Evolutionary conservation across 192 early-diverging fungal species (phyloP), one percentile per base, ranked within the genome.

Genomic region (Nowakowskiella sp.): DNA sequence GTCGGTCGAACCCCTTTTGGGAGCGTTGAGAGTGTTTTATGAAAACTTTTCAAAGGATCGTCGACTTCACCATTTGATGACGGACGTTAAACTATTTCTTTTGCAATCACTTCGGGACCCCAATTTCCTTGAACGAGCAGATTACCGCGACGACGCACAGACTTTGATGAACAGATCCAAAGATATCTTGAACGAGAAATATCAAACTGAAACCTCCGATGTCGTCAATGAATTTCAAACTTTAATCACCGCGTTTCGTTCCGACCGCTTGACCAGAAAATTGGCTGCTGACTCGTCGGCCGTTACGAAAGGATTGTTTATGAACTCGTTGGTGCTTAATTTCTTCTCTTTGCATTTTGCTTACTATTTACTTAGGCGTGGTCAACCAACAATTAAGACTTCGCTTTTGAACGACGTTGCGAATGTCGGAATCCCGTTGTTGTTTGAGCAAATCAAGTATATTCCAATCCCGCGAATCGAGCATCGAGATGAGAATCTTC

Each of bases 381-480:
- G 62, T 3, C 30, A 45, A 3, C 27, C 27, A 3, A 56, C 53
- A 7, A 56, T 70, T 51, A 70, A 70, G 36, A 16, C 31, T 4
- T 32, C 21, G 4, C 42, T 70, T 22, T 13, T 73, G 8, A 61
- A 34, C 22, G 68, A 70, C 46, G 34, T 70, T 28, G 39, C 50
- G 8, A 68, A 54, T 27, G 61, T 70, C 1, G 13, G 59, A 27
- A 27, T 70, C 8, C 68, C 68, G 13, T 43, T 71, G 21, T 8
- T 70, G 19, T 26, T 74, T 27, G 55, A 74, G 19, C 54, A 72
- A 22, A 36, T 70, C 23, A 57, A 55, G 36, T 69, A 70, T 34
- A 67, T 70, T 49, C 69, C 68, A 9, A 70, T 70, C 31, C 62
- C 68, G 4, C 66, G 68, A 42, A 60, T 70, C n/a, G 68, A 70